Percentiles rank a stretch among this genome's conserved stretches.
These are phyloP conservation scores for Tolypocladium ophioglossoides DNA, from an alignment of 2,329 filamentous ascomycete genomes.

Conservation along the genomic window DNA sequence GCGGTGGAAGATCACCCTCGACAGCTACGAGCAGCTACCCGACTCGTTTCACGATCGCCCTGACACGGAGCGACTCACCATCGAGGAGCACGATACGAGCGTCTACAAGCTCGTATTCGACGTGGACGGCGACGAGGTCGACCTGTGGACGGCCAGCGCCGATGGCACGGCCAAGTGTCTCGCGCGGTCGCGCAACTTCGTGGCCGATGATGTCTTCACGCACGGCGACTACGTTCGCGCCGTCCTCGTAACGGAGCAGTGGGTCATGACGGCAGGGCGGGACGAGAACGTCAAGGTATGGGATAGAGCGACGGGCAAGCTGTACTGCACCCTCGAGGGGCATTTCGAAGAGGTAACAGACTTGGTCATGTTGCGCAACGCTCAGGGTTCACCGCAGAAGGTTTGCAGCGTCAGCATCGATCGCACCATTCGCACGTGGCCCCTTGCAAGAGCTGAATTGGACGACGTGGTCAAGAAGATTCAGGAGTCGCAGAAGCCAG, in stretches of 20 bases:
- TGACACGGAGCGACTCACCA: slow-evolving; percentile 35
- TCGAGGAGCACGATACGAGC: slow-evolving; percentile 81
- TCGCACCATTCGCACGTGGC: slow-evolving; percentile 78
- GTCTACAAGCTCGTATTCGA: slow-evolving; percentile 76
- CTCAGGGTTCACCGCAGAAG: slow-evolving; percentile 24
- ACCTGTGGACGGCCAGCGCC: slow-evolving; percentile 87
- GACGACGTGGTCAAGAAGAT: slow-evolving; percentile 37
- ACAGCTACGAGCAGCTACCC: slow-evolving; percentile 42
- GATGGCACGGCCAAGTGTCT: slow-evolving; percentile 83
- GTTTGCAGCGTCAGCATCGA: slow-evolving; percentile 84
- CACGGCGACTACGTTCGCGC: slow-evolving; percentile 90
- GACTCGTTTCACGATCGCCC: slow-evolving; percentile 31
- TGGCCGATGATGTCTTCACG: slow-evolving; percentile 56
- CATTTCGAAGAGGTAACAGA: slow-evolving; percentile 93
- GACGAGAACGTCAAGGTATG: slow-evolving; percentile 90
- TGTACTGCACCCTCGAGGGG: slow-evolving; percentile 65
- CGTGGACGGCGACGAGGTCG: slow-evolving; percentile 45
- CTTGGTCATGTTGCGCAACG: slow-evolving; percentile 48
- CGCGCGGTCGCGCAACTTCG: slow-evolving; percentile 56
- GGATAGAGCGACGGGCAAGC: slow-evolving; percentile 62
- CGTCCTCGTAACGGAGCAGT: slow-evolving; percentile 62
- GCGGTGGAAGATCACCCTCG: slow-evolving; percentile 55
- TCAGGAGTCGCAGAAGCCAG: slow-evolving; percentile 34
- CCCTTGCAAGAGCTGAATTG: slow-evolving; percentile 51
- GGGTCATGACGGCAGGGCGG: slow-evolving; percentile 78